Evolutionary conservation across 805 yeast genomes (phyloP), one percentile per base, ranked within the genome.

Genomic region (Monosporozyma servazzii): DNA sequence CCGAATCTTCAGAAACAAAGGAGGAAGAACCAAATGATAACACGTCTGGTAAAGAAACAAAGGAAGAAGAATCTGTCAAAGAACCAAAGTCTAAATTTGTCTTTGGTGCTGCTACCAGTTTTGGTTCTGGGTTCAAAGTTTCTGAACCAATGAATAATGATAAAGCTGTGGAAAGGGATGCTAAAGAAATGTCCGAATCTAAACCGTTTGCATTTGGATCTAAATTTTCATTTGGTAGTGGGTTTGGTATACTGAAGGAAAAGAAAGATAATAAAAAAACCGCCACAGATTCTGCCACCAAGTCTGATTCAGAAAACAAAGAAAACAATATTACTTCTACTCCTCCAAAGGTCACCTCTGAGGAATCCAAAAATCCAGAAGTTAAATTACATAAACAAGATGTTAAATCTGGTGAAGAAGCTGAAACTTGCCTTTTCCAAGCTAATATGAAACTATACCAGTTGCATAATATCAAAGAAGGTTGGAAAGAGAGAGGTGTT

Each of bases 401-500:
- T 3, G 71, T 82, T 10, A 76, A 80, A 52, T 88, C 98, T 0
- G 99, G 98, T 1, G 99, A 93, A 67, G 99, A 93, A 66, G 75
- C 80, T 51, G 99, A 93, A 64, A 73, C 73, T 33, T 78, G 86
- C 0, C 63, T 83, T 7, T 87, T 79, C 65, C 79, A 80, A 44
- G 77, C 85, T 39, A 81, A 84, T 47, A 88, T 95, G 3, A 88
- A 90, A 62, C 71, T 93, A 27, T 93, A 90, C 64, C 86, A 86
- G 60, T 71, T 90, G 30, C 71, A 82, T 0, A 77, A 81, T 37
- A 73, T 85, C 3, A 65, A 77, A 8, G 80, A 76, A 17, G 96
- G 96, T 2, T 93, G 99, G 99, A 93, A 88, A 65, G 99, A 93
- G 68, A 80, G 93, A 62, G 99, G 99, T 23, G 75, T 86, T 42